Conservation (phyloP, 805 yeast species). For the Dipodascus geniculatus region DNA sequence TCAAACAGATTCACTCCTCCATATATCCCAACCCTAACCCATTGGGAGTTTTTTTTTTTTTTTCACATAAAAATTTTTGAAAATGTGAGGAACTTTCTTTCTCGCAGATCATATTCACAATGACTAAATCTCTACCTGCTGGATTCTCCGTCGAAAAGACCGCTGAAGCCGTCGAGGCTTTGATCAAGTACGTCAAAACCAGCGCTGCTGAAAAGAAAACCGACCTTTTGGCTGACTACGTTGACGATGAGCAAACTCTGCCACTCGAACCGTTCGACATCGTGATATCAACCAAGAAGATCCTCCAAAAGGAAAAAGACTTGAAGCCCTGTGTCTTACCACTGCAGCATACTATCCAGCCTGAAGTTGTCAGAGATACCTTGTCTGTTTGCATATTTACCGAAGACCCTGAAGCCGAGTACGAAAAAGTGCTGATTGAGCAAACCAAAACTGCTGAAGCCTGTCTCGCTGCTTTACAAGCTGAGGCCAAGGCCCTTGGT, state of each 20-base stretch:
- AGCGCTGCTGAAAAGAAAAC: constrained; percentile 25
- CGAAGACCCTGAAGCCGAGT: constrained; percentile 45
- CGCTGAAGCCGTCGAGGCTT: constrained; percentile 36
- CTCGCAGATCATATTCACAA: not conserved
- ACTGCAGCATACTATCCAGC: not conserved
- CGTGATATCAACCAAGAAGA: constrained; percentile 54
- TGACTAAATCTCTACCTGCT: not conserved
- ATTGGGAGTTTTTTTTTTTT: not conserved
- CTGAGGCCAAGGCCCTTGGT: not conserved
- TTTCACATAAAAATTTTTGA: too few species aligned
- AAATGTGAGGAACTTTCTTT: not conserved
- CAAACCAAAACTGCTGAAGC: not conserved
- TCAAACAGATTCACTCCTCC: too few species aligned
- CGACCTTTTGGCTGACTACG: constrained; percentile 47
- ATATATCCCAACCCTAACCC: too few species aligned
- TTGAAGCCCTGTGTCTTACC: constrained; percentile 30
- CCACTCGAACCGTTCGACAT: constrained; percentile 35
- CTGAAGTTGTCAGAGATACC: constrained; percentile 29
- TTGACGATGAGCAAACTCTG: constrained; percentile 29
- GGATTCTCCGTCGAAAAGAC: constrained; percentile 19
- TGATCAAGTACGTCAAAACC: constrained; percentile 44
- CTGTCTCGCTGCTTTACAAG: not conserved
- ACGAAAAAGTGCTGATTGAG: constrained; percentile 17
- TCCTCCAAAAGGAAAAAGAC: constrained; percentile 43
- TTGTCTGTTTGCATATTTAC: constrained; percentile 54